Evolutionary conservation across 192 early-diverging fungal genomes (phyloP).

Genomic region (Coemansia sp.): DNA sequence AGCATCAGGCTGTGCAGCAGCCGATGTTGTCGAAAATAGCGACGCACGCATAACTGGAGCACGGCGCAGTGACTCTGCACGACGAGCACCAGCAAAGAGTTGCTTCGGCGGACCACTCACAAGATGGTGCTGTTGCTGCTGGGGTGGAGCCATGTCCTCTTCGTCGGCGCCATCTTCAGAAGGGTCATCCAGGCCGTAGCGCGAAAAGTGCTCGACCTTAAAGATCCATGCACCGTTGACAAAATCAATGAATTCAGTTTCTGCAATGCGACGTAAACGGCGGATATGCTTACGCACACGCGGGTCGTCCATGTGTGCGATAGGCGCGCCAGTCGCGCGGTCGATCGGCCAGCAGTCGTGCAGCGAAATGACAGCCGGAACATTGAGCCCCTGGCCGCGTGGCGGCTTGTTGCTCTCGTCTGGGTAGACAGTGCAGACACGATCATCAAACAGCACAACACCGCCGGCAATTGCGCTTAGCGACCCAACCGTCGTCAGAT

Average conservation of each 20-base stretch:
- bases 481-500: slow-evolving; percentile 63
- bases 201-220: slow-evolving; percentile 80
- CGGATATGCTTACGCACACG: slow-evolving; percentile 66
- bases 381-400: slow-evolving; percentile 85
- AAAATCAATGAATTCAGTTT: slow-evolving; percentile 80
- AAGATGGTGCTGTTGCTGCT: slow-evolving; percentile 32
- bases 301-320: slow-evolving; percentile 69
- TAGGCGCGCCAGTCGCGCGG: slow-evolving; percentile 65
- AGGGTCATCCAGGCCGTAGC: slow-evolving; percentile 76
- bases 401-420: slow-evolving; percentile 77
- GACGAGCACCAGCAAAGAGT: slow-evolving; percentile 23
- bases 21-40: slow-evolving; percentile 33
- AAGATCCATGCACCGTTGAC: slow-evolving; percentile 88
- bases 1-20: background rate
- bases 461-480: slow-evolving; percentile 73
- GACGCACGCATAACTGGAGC: slow-evolving; percentile 48
- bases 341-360: slow-evolving; percentile 84
- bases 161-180: slow-evolving; percentile 61
- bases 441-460: slow-evolving; percentile 73
- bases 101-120: slow-evolving; percentile 21
- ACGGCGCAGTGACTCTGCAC: slow-evolving; percentile 36
- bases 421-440: slow-evolving; percentile 78
- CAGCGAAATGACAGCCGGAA: slow-evolving; percentile 76
- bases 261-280: slow-evolving; percentile 67
- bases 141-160: slow-evolving; percentile 14